Conservation (phyloP, 352 stramenopile genomes). For the Pythium utonaiense region DNA sequence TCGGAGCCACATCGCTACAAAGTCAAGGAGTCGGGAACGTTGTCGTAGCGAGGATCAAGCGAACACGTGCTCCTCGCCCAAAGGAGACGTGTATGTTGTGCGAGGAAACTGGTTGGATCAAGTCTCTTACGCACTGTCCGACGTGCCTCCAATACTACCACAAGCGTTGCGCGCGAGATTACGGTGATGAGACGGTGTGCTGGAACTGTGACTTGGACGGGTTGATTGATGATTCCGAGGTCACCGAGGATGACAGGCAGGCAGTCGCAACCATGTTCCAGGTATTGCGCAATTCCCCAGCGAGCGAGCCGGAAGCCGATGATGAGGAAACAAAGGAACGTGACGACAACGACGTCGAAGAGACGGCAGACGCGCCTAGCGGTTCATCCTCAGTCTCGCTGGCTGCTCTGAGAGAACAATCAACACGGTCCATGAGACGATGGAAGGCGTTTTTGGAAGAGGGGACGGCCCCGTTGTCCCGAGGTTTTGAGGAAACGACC, state of each 20-base stretch:
- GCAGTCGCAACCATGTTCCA: slow-evolving; percentile 43
- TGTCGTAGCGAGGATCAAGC: slow-evolving; percentile 15
- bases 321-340: slow-evolving; percentile 16
- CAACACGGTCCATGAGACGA: slow-evolving; percentile 28
- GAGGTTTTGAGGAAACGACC: slow-evolving; percentile 43
- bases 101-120: slow-evolving; percentile 38
- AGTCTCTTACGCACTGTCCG: slow-evolving; percentile 36
- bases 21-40: neutral
- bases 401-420: neutral
- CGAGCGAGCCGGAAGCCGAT: slow-evolving; percentile 17
- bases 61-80: slow-evolving; percentile 25
- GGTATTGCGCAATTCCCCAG: slow-evolving; percentile 30
- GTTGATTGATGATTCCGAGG: slow-evolving; percentile 75
- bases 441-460: slow-evolving; percentile 69
- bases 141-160: slow-evolving; percentile 70
- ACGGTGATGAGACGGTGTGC: slow-evolving; percentile 62
- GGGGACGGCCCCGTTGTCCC: slow-evolving; percentile 45
- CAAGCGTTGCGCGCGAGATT: slow-evolving; percentile 63
- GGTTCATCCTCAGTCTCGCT: slow-evolving; percentile 1
- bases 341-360: slow-evolving; percentile 1
- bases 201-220: slow-evolving; percentile 73
- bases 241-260: slow-evolving; percentile 50
- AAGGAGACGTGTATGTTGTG: slow-evolving; percentile 59
- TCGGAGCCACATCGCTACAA: neutral
- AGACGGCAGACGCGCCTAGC: slow-evolving; percentile 5